phyloP scores from a whole-genome alignment of 2,329 filamentous ascomycete genomes.

The Talaromyces pinophilus region DNA sequence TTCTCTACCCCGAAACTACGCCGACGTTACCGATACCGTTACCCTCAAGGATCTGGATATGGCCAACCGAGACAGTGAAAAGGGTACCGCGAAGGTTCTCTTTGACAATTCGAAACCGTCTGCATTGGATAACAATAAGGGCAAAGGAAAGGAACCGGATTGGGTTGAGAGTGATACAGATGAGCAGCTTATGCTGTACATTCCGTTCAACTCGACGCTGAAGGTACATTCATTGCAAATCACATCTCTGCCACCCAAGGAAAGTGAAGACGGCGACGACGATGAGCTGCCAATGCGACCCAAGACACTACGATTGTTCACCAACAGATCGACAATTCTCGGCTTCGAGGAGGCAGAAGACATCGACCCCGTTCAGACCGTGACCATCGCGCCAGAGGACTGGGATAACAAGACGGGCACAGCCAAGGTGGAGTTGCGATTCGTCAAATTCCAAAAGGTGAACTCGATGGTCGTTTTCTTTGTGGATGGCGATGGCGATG shows the following conservation, averaged over 20 bases:
- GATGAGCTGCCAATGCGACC: slow-evolving; percentile 79
- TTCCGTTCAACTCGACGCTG: slow-evolving; percentile 82
- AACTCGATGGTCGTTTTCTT: slow-evolving; percentile 85
- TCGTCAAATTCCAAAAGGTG: slow-evolving; percentile 97
- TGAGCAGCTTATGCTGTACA: slow-evolving; percentile 90
- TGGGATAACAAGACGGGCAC: slow-evolving; percentile 77
- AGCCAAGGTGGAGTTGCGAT: slow-evolving; percentile 72
- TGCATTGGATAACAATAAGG: slow-evolving; percentile 47
- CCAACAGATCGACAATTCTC: slow-evolving; percentile 84
- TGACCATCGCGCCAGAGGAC: slow-evolving; percentile 72
- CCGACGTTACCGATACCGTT: slow-evolving; percentile 78
- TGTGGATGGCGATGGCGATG: slow-evolving; percentile 77
- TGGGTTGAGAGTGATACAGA: slow-evolving; percentile 97
- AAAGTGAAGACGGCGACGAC: slow-evolving; percentile 60
- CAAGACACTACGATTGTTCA: slow-evolving; percentile 79
- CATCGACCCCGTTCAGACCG: slow-evolving; percentile 73
- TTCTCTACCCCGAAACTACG: slow-evolving; percentile 74
- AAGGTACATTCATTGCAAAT: slow-evolving; percentile 88
- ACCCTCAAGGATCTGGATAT: slow-evolving; percentile 80
- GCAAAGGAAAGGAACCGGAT: slow-evolving; percentile 61
- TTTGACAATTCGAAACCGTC: slow-evolving; percentile 71
- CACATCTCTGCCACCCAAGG: slow-evolving; percentile 69
- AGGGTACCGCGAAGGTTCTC: slow-evolving; percentile 70
- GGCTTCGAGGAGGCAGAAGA: slow-evolving; percentile 95
- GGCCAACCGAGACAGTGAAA: slow-evolving; percentile 78